phyloP scores from a whole-genome alignment of 805 yeast species.

The Ogataea nakhonphanomensis region DNA sequence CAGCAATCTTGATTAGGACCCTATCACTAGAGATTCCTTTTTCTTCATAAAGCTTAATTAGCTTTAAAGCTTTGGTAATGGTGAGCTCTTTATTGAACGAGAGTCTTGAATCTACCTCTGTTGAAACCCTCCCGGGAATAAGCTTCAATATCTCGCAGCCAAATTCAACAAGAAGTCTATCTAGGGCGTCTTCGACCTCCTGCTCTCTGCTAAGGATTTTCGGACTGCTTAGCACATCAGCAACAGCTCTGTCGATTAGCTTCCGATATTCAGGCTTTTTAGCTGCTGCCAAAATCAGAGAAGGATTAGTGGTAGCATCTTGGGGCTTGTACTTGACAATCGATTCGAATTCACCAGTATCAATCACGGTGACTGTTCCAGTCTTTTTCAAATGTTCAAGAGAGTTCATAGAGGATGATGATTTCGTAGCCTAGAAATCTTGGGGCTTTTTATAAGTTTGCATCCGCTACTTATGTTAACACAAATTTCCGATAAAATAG shows the following conservation, averaged over 20 bases:
- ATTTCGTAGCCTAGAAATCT: no score
- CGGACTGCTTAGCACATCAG: constrained; percentile 65
- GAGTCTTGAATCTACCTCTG: constrained; percentile 98
- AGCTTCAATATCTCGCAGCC: constrained; percentile 88
- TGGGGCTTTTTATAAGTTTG: background rate
- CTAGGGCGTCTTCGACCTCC: constrained; percentile 78
- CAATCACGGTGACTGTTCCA: constrained; percentile 96
- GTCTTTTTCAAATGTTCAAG: constrained; percentile 88
- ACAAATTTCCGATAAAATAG: background rate
- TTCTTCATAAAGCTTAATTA: constrained; percentile 80
- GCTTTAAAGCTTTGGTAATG: constrained; percentile 84
- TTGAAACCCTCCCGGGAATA: constrained; percentile 98
- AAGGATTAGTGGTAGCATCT: constrained; percentile 99
- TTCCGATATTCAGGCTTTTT: constrained; percentile 84
- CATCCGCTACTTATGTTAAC: no score
- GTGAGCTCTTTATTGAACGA: constrained; percentile 94
- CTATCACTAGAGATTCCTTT: constrained; percentile 86
- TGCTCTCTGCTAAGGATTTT: constrained; percentile 41
- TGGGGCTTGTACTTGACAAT: constrained; percentile 97
- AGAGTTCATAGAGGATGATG: constrained; percentile 42
- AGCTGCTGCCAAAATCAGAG: constrained; percentile 93
- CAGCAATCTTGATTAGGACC: constrained; percentile 91
- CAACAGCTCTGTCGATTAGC: constrained; percentile 86
- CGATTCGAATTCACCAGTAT: constrained; percentile 97
- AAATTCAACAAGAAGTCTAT: constrained; percentile 89